These are phyloP conservation scores for Aspergillus ustus DNA, from an alignment of 2,329 filamentous ascomycete species.

Conservation along the genomic window DNA sequence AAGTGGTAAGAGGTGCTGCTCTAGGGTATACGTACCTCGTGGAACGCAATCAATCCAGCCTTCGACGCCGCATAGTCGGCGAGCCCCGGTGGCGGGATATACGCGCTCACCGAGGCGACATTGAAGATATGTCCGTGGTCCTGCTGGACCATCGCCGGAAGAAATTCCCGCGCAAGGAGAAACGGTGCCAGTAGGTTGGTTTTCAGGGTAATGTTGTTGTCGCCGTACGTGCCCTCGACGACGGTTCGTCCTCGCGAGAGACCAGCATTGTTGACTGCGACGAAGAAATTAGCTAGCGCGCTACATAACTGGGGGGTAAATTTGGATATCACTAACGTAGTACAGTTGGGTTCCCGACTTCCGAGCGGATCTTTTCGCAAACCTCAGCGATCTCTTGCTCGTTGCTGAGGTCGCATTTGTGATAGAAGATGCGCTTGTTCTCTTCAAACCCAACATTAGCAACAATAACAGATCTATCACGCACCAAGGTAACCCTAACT, in stretches of 20 bases:
- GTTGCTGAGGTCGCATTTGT: conserved; percentile 47
- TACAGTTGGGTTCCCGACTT: conserved; percentile 43
- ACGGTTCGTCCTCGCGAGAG: conserved; percentile 25
- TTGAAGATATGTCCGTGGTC: conserved; percentile 33
- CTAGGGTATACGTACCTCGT: conserved; percentile 21
- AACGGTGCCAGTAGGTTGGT: conserved; percentile 30
- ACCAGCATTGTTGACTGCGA: conserved; percentile 27
- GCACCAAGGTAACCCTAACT: neutral
- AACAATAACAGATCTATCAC: no score
- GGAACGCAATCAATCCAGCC: conserved; percentile 30
- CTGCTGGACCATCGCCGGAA: conserved; percentile 27
- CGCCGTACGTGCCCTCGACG: conserved; percentile 15
- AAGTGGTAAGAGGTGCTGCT: neutral
- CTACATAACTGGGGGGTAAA: no score
- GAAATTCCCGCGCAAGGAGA: conserved; percentile 27
- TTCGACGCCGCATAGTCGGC: conserved; percentile 32
- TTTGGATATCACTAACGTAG: conserved; percentile 1
- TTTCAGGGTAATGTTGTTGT: conserved; percentile 28
- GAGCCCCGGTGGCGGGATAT: conserved; percentile 28
- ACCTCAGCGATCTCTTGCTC: conserved; percentile 33
- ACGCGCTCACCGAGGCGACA: conserved; percentile 30
- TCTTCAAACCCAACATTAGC: neutral
- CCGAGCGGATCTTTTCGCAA: conserved; percentile 34
- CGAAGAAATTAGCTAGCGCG: neutral
- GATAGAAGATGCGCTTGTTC: conserved; percentile 26